A percentile compares a stretch with the other conserved stretches of the same genome.
Conservation (phyloP, 257 asterid genomes). For the Euphrasia confusa region DNA sequence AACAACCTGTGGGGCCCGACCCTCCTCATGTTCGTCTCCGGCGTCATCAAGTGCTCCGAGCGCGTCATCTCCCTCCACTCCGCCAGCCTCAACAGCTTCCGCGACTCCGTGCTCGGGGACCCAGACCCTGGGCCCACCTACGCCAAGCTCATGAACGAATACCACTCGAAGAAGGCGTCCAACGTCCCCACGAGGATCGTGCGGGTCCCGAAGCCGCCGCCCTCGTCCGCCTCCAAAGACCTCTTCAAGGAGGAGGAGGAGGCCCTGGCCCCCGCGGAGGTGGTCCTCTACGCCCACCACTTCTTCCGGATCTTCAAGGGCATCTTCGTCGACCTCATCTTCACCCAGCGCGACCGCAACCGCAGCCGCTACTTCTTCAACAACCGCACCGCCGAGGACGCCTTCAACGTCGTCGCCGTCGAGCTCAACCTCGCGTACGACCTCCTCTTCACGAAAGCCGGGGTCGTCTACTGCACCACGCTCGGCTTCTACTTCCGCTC, state of each 20-base stretch:
- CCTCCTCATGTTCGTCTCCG: conserved; percentile 31
- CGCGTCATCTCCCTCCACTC: conserved; percentile 36
- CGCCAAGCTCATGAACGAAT: conserved; percentile 47
- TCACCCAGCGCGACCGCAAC: conserved; percentile 39
- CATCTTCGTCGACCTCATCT: conserved; percentile 45
- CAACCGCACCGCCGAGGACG: conserved; percentile 31
- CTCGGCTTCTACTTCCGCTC: conserved; percentile 26
- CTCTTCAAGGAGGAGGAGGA: conserved; percentile 25
- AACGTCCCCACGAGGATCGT: conserved; percentile 33
- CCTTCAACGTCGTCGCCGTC: conserved; percentile 39
- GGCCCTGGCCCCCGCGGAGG: conserved; percentile 15
- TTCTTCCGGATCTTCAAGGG: conserved; percentile 49
- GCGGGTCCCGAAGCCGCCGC: conserved; percentile 28
- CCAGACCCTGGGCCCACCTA: conserved; percentile 54
- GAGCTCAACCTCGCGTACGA: conserved; percentile 59
- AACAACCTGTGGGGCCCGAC: conserved; percentile 40
- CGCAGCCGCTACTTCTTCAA: conserved; percentile 34
- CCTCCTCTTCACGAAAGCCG: conserved; percentile 42
- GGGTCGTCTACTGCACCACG: conserved; percentile 21
- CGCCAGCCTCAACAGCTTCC: conserved; percentile 35
- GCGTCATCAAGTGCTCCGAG: conserved; percentile 44
- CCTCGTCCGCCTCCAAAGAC: conserved; percentile 14
- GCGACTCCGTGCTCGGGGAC: conserved; percentile 36
- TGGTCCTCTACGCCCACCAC: conserved; percentile 31
- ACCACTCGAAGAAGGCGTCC: conserved; percentile 33